Base-by-base conservation (phyloP, 345 rosid species). In the Camelina hispida region DNA sequence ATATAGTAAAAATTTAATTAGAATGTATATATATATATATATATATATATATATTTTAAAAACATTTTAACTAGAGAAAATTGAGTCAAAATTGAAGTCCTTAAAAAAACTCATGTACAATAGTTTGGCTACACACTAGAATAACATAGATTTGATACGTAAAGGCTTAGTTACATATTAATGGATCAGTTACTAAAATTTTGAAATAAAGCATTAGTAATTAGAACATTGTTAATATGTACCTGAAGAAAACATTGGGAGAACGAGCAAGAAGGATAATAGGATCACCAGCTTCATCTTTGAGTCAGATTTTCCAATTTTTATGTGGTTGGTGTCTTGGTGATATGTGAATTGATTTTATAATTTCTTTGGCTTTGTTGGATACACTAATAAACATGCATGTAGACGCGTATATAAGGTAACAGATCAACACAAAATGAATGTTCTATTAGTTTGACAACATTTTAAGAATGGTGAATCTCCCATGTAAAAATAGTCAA, bases 241-340 rank as follows among this genome's bases (percentile, higher is more conserved):
- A 25, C 28, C 28, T 25, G 79, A 76, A 53, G 74, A 44, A 16
- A 68, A 62, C 51, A 69, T 38, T 42, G 74, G 30, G 64, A 76
- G 70, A 22, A 68, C 38, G 57, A 76, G 65, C 70, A 76, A 62
- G 58, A 69, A 69, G 2, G 75, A 62, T 62, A 62, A 13, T 4
- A 76, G 5, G 34, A 76, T 52, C 32, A 62, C 51, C 20, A 76
- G 22, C 70, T 76, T 76, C 80, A 76, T 76, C 44, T 13, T 55
- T 43, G 9, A 22, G 4, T 43, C 52, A 16, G 52, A 18, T 52
- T 68, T 10, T 30, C 3, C 51, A 17, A 3, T 9, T 17, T 16
- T 17, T 5, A 0, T 51, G 35, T 32, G 35, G 35, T 51, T 51
- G 28, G 28, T 18, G 13, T 25, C 28, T 25, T 25, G 28, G 55